phyloP scores from a whole-genome alignment of 306 rosid species.

The Medicago ruthenica region DNA sequence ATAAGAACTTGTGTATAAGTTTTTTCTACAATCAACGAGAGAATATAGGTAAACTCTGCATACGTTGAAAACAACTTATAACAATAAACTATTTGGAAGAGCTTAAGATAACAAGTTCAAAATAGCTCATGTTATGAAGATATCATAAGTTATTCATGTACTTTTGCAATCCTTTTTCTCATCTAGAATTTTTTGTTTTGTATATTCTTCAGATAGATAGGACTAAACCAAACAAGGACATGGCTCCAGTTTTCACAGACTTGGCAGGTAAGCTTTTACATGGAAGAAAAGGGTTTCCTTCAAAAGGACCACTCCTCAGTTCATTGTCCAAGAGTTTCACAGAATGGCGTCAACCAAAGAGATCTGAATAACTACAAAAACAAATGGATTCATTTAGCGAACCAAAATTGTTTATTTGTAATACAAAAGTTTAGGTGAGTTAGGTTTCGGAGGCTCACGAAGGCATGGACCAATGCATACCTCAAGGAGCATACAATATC shows the following conservation, averaged over 20 bases:
- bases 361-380: constrained; percentile 66
- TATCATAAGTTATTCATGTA: neutral
- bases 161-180: neutral
- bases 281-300: constrained; percentile 76
- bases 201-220: constrained; percentile 78
- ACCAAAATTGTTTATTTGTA: too few relatives aligned
- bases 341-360: constrained; percentile 79
- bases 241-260: constrained; percentile 80
- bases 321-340: constrained; percentile 67
- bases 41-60: neutral
- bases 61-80: neutral
- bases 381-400: constrained; percentile 21
- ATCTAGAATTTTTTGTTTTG: neutral
- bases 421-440: too few relatives aligned
- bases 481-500: neutral
- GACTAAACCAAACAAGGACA: constrained; percentile 62
- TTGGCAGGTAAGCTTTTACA: constrained; percentile 85
- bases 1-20: neutral
- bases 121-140: neutral
- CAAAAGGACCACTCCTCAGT: constrained; percentile 65
- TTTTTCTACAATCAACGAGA: neutral
- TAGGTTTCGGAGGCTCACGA: too few relatives aligned
- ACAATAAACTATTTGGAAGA: neutral
- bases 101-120: neutral
- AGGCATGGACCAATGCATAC: too few relatives aligned